Conservation (phyloP, 805 yeast species). For the Danielia reshetovae region DNA sequence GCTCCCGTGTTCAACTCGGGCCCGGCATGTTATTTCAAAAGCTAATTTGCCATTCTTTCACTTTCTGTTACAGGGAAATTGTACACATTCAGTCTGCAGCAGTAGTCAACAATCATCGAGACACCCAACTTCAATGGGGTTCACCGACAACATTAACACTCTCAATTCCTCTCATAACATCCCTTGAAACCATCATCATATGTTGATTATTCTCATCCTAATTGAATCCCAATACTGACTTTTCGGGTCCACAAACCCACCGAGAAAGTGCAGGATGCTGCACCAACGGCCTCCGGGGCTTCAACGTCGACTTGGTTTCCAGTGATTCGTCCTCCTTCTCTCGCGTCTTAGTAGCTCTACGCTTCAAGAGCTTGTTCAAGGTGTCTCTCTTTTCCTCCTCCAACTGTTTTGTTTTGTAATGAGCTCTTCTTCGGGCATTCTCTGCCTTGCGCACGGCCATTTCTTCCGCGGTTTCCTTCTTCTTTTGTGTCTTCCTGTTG, state of each 20-base stretch:
- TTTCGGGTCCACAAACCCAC: constrained; percentile 30
- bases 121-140: constrained; percentile 6
- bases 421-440: constrained; percentile 82
- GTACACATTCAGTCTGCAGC: no score
- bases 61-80: no score
- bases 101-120: constrained; percentile 20
- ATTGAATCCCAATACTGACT: constrained; percentile 8
- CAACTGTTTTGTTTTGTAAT: constrained; percentile 71
- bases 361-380: constrained; percentile 75
- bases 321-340: constrained; percentile 28
- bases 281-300: constrained; percentile 41
- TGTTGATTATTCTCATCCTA: constrained; percentile 1
- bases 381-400: constrained; percentile 95
- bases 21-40: no score
- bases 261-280: constrained; percentile 44
- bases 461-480: constrained; percentile 77
- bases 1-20: no score
- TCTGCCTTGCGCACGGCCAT: constrained; percentile 78
- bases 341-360: constrained; percentile 74
- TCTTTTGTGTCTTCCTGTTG: constrained; percentile 37
- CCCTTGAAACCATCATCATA: constrained; percentile 6
- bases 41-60: no score
- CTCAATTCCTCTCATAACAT: constrained; percentile 4
- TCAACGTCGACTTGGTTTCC: constrained; percentile 16
- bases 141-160: constrained; percentile 13